Conservation (phyloP, 2,329 filamentous ascomycete genomes). For the Phyllosticta citriasiana region DNA sequence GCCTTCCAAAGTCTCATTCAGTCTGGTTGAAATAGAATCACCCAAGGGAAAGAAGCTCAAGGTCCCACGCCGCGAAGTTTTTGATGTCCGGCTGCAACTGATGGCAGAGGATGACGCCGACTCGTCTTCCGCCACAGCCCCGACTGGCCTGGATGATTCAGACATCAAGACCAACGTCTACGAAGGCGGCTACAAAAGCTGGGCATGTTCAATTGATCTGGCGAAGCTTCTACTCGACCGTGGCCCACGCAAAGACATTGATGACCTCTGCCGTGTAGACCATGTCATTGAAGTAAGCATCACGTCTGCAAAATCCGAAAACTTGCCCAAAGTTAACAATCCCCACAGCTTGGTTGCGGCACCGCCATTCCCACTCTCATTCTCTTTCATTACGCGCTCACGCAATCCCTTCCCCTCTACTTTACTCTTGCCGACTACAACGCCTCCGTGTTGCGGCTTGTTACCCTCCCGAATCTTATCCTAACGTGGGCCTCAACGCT, state of each 20-base stretch:
- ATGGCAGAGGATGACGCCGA: slow-evolving; percentile 56
- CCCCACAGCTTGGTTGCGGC: slow-evolving; percentile 62
- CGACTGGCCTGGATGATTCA: slow-evolving; percentile 51
- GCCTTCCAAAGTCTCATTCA: slow-evolving; percentile 66
- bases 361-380: slow-evolving; percentile 64
- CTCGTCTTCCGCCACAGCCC: slow-evolving; percentile 31
- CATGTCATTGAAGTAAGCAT: slow-evolving; percentile 37
- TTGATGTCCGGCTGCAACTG: slow-evolving; percentile 71
- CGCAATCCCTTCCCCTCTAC: slow-evolving; percentile 40
- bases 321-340: slow-evolving; percentile 1
- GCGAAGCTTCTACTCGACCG: slow-evolving; percentile 52
- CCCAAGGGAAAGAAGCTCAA: slow-evolving; percentile 45
- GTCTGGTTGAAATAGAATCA: slow-evolving; percentile 49
- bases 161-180: slow-evolving; percentile 76
- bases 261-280: slow-evolving; percentile 38
- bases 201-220: slow-evolving; percentile 76
- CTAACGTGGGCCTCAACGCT: slow-evolving; percentile 48
- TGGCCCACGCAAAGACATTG: slow-evolving; percentile 39
- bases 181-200: slow-evolving; percentile 82
- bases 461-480: slow-evolving; percentile 69
- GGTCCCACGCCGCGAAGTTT: slow-evolving; percentile 66
- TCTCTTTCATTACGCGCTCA: slow-evolving; percentile 53
- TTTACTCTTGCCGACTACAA: slow-evolving; percentile 74
- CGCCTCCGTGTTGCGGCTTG: slow-evolving; percentile 62
- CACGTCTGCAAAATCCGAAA: background rate